phyloP scores from a whole-genome alignment of 306 rosid species.

The Lithocarpus polystachyus region DNA sequence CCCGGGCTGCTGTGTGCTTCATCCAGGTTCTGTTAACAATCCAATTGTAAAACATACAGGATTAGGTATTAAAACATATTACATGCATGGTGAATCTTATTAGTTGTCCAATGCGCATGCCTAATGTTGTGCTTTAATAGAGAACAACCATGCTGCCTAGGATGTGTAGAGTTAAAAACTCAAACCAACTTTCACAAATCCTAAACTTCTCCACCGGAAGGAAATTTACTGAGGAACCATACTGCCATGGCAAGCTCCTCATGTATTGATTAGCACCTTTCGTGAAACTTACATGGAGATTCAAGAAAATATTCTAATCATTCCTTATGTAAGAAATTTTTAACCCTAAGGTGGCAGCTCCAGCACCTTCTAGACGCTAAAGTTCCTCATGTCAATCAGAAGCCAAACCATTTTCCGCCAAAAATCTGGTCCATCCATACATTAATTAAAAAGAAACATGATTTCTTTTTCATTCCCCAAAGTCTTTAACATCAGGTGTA shows the following conservation, averaged over 20 bases:
- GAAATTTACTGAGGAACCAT: too few species aligned
- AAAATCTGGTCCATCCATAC: background rate
- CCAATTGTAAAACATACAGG: constrained; percentile 20
- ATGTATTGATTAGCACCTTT: too few species aligned
- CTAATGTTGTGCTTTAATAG: constrained; percentile 2
- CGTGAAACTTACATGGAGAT: too few species aligned
- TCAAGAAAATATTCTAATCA: too few species aligned
- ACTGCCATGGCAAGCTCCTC: too few species aligned
- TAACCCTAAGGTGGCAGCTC: too few species aligned
- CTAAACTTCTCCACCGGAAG: too few species aligned
- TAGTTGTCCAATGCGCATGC: constrained; percentile 16
- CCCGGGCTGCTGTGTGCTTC: constrained; percentile 98
- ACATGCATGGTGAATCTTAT: background rate
- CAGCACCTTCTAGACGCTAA: too few species aligned
- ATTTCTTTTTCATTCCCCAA: background rate
- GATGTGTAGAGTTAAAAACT: constrained; percentile 7
- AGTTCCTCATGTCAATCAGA: background rate
- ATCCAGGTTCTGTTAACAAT: constrained; percentile 71
- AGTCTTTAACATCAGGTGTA: background rate
- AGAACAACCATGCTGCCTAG: constrained; percentile 11
- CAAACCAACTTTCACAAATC: background rate
- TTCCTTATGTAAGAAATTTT: too few species aligned
- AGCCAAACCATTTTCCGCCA: background rate
- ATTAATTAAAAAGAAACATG: background rate
- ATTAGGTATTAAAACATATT: constrained; percentile 11